Conservation (phyloP, 495 filamentous ascomycete genomes). For the Penicillium turbatum region DNA sequence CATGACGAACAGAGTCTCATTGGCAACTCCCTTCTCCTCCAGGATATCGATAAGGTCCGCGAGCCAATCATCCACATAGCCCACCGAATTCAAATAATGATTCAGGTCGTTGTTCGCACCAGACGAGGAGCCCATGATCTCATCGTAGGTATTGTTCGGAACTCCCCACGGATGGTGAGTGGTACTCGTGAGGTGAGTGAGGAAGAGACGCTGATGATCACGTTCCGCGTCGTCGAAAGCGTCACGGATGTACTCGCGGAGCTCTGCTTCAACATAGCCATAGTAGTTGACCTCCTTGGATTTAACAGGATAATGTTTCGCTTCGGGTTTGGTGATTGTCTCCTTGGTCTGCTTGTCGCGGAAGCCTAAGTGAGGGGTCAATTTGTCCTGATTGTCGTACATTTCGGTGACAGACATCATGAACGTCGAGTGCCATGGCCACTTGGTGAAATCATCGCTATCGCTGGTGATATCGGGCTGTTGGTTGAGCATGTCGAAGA, state of each 20-base stretch:
- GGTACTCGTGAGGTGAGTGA: slow-evolving; percentile 47
- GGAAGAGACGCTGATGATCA: slow-evolving; percentile 42
- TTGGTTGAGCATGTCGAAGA: slow-evolving; percentile 38
- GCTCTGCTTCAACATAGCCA: slow-evolving; percentile 43
- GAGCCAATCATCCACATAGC: slow-evolving; percentile 39
- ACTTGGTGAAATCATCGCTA: slow-evolving; percentile 26
- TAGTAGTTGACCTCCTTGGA: slow-evolving; percentile 47
- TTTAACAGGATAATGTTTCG: slow-evolving; percentile 37
- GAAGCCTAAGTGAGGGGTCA: slow-evolving; percentile 41
- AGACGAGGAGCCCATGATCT: slow-evolving; percentile 18
- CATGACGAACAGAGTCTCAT: slow-evolving; percentile 43
- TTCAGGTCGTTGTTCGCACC: slow-evolving; percentile 32
- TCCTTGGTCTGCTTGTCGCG: slow-evolving; percentile 38
- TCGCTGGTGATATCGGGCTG: slow-evolving; percentile 23
- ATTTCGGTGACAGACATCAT: slow-evolving; percentile 48
- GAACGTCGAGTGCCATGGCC: slow-evolving; percentile 45
- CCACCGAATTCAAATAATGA: slow-evolving; percentile 41
- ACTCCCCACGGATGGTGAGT: slow-evolving; percentile 47
- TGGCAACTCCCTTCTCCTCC: slow-evolving; percentile 37
- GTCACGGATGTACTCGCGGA: slow-evolving; percentile 45
- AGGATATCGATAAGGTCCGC: slow-evolving; percentile 33
- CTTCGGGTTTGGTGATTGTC: slow-evolving; percentile 32
- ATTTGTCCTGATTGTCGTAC: slow-evolving; percentile 43
- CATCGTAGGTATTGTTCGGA: slow-evolving; percentile 29
- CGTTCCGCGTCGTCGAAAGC: slow-evolving; percentile 42